Evolutionary conservation across 1,139 yeast genomes (phyloP).

Genomic region (Sugiyamaella japonica): DNA sequence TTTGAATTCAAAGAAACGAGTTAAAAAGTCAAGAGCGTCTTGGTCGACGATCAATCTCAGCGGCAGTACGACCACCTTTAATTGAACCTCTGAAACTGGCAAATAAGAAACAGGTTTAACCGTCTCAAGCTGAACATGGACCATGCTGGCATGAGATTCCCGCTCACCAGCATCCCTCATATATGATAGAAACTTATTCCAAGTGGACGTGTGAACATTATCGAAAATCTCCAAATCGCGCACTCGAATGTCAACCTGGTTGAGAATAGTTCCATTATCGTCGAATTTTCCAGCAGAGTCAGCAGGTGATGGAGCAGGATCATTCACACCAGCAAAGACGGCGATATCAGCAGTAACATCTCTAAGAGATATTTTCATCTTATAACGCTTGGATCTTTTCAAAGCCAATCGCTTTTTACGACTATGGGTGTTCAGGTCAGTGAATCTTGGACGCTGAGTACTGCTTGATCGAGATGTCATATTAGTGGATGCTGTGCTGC

Average conservation of each 20-base stretch:
- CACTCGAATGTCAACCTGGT: constrained; percentile 43
- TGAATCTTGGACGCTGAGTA: constrained; percentile 6
- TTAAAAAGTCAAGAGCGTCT: constrained; percentile 82
- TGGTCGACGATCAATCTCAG: constrained; percentile 85
- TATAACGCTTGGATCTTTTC: constrained; percentile 64
- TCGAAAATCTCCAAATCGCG: constrained; percentile 67
- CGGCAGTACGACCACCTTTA: constrained; percentile 64
- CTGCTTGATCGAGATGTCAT: constrained; percentile 17
- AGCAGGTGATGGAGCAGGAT: constrained; percentile 26
- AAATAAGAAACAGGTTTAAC: constrained; percentile 65
- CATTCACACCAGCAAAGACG: constrained; percentile 48
- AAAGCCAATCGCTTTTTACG: constrained; percentile 46
- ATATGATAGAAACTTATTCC: constrained; percentile 82
- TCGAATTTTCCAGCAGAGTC: constrained; percentile 1
- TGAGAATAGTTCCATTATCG: constrained; percentile 9
- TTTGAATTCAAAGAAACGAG: constrained; percentile 76
- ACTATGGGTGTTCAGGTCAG: constrained; percentile 1
- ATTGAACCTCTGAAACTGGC: constrained; percentile 67
- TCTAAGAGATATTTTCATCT: constrained; percentile 57
- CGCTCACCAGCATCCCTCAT: constrained; percentile 68
- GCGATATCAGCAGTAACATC: constrained; percentile 52
- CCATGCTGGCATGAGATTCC: constrained; percentile 68
- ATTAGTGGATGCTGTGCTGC: constrained; percentile 23
- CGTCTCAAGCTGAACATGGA: constrained; percentile 54
- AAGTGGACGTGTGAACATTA: constrained; percentile 81